phyloP scores from a whole-genome alignment of 768 basidiomycete genomes.

The Dioszegia hungarica region DNA sequence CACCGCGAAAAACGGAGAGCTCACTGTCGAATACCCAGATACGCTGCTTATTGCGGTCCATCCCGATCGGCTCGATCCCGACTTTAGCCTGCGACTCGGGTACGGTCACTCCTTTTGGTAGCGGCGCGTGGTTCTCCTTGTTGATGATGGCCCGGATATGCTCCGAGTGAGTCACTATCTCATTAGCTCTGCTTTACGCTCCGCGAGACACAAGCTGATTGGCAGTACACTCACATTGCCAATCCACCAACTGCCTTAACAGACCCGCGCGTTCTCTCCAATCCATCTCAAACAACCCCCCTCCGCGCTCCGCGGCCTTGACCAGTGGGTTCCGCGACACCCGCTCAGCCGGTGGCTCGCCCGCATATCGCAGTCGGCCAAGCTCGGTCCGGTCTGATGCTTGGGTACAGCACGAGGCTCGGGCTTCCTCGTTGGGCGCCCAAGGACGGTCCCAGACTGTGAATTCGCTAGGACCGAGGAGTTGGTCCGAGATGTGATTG shows the following conservation, averaged over 20 bases:
- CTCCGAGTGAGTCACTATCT: constrained; percentile 30
- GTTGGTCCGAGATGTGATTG: constrained; percentile 27
- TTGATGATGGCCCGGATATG: constrained; percentile 30
- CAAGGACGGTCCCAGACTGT: constrained; percentile 44
- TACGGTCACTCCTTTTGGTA: constrained; percentile 1
- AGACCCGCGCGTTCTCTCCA: constrained; percentile 33
- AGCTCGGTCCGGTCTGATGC: constrained; percentile 18
- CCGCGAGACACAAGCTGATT: neutral
- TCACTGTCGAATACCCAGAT: constrained; percentile 41
- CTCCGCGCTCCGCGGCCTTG: constrained; percentile 20
- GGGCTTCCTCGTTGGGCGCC: constrained; percentile 37
- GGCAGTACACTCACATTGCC: constrained; percentile 33
- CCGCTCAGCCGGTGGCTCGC: constrained; percentile 26
- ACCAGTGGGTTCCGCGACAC: constrained; percentile 23
- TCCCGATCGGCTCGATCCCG: constrained; percentile 23
- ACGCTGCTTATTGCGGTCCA: constrained; percentile 31
- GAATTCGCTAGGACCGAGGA: constrained; percentile 30
- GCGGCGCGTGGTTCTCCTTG: constrained; percentile 15
- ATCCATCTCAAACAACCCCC: constrained; percentile 41
- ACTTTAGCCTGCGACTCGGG: constrained; percentile 3
- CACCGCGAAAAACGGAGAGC: neutral
- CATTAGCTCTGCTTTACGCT: neutral
- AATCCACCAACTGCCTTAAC: constrained; percentile 40
- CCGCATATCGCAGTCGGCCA: constrained; percentile 29
- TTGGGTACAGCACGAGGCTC: constrained; percentile 28